Base-by-base conservation (phyloP, 169 alveolate genomes). In the Eimeria praecox region DNA sequence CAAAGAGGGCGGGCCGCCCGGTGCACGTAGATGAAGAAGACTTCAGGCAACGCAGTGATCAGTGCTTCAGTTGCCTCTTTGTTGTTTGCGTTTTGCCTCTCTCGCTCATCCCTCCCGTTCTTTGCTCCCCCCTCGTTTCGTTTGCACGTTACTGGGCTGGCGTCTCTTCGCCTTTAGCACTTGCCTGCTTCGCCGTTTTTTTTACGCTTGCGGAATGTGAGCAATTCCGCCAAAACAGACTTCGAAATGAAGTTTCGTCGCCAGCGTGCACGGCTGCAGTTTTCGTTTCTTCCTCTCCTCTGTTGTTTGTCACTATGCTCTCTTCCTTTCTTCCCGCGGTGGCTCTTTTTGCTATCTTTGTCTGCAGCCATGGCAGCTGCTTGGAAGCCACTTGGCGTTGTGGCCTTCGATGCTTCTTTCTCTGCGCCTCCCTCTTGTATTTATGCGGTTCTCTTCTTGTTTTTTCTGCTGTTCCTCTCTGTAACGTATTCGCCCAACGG, bases 1-100 rank as follows among this genome's bases (percentile, higher is more conserved):
- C 94, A 62, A 56, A 49, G 80, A 27, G 85, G 85, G 83, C 80
- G 80, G 64, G 80, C 94, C 42, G 80, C 94, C 9, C 83, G 94
- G 33, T 87, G 94, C 62, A 62, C 85, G 20, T 87, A 64, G 40
- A 35, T 44, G 75, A 59, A 44, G 89, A 30, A 5, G 30, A 38
- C 62, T 27, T 38, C 30, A 44, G 9, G 64, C 89, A 59, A n/a
- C n/a, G 69, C 49, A 40, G 54, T 44, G 83, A 33, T 27, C 49
- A 35, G 83, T 73, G 83, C 83, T 73, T 33, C 83, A 35, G 83
- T 10, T 73, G 38, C 22, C n/a, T 33, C 83, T 73, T 33, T 73
- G 42, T 40, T 73, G 83, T 73, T 73, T 10, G 83, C 49, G 83
- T 22, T 44, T 44, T 75, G 86, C 86, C 56, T 38, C 86, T 38